These are phyloP conservation scores for Stephania japonica DNA, from an alignment of 164 flowering plant species.

Conservation along the genomic window DNA sequence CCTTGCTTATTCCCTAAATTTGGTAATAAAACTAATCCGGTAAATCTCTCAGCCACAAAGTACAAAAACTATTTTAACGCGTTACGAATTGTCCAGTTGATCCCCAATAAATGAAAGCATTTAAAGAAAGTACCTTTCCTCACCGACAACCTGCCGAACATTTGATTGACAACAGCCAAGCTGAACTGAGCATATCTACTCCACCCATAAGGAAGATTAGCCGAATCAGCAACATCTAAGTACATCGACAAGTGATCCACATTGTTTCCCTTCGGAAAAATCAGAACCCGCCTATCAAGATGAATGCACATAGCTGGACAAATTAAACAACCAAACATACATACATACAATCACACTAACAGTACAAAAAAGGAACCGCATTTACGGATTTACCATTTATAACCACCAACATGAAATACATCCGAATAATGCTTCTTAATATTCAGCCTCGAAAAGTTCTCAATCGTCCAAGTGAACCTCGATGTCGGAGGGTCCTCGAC, in stretches of 20 bases:
- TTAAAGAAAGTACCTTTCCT: constrained; percentile 54
- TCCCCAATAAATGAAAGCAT: background rate
- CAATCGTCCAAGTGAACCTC: constrained; percentile 68
- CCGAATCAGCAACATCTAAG: constrained; percentile 71
- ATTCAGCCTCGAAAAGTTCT: constrained; percentile 60
- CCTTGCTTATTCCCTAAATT: background rate
- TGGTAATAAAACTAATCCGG: background rate
- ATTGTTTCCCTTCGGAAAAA: constrained; percentile 77
- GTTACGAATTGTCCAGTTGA: background rate
- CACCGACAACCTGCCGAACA: constrained; percentile 40
- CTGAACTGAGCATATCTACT: constrained; percentile 79
- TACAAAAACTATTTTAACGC: background rate
- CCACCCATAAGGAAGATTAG: constrained; percentile 72
- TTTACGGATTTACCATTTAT: constrained; percentile 79
- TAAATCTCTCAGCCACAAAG: no score
- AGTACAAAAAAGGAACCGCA: background rate
- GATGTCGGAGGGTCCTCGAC: constrained; percentile 60
- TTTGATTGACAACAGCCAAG: constrained; percentile 67
- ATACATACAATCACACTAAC: background rate
- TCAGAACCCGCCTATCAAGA: constrained; percentile 63
- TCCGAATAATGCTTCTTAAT: constrained; percentile 75
- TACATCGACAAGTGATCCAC: constrained; percentile 80
- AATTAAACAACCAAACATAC: background rate
- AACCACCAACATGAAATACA: constrained; percentile 52
- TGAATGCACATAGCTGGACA: background rate